Conservation (phyloP, 768 basidiomycete genomes). For the Artomyces pyxidatus region DNA sequence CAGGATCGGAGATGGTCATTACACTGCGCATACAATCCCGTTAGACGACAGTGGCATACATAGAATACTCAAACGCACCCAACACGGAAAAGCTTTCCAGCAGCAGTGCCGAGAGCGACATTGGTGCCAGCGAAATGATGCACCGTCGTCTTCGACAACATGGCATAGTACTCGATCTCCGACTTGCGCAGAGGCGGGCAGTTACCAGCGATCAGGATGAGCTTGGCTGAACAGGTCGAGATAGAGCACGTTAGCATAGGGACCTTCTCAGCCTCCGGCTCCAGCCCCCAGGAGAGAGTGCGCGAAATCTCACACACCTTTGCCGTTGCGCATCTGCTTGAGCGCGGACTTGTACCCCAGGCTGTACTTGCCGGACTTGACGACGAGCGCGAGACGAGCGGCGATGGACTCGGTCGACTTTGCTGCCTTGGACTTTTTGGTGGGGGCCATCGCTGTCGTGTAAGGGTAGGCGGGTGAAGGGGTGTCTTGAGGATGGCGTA, state of each 20-base stretch:
- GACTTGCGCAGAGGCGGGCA: conserved; percentile 99
- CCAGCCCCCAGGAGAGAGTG: conserved; percentile 76
- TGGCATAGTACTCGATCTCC: conserved; percentile 99
- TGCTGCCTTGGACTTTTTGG: conserved; percentile 90
- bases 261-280: conserved; percentile 99
- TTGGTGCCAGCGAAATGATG: conserved; percentile 98
- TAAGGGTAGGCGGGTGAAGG: conserved; percentile 11
- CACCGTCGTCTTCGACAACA: conserved; percentile 98
- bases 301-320: conserved; percentile 60
- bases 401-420: conserved; percentile 93
- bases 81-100: conserved; percentile 98
- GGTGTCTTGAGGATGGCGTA: conserved; percentile 6
- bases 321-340: conserved; percentile 96
- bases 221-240: conserved; percentile 65
- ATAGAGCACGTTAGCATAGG: conserved; percentile 57
- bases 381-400: conserved; percentile 87
- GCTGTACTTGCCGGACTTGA: conserved; percentile 97
- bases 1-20: conserved; percentile 94
- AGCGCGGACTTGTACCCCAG: conserved; percentile 97
- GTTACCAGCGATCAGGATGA: conserved; percentile 97
- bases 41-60: not conserved
- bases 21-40: conserved; percentile 44
- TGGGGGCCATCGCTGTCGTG: conserved; percentile 68
- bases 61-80: conserved; percentile 45
- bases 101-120: conserved; percentile 96